Percentiles rank a stretch among this genome's conserved stretches.
These are phyloP conservation scores for Apophysomyces ossiformis DNA, from an alignment of 371 early-diverging fungal genomes.

Conservation along the genomic window DNA sequence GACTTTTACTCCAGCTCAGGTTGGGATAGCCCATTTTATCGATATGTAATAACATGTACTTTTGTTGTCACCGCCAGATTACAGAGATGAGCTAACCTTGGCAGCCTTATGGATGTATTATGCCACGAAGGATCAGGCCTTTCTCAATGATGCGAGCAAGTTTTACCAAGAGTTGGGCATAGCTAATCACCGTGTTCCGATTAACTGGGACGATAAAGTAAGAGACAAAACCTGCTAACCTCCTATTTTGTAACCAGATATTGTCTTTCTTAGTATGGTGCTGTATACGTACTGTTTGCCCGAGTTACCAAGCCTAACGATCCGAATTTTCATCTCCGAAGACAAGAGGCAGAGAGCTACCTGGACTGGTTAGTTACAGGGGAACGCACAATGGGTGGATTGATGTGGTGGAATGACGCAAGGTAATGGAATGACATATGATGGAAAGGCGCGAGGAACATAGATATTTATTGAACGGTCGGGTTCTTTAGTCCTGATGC, in stretches of 20 bases:
- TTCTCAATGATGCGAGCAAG: constrained; percentile 31
- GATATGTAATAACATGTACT: background rate
- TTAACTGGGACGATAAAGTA: constrained; percentile 40
- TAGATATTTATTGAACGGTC: too few relatives aligned
- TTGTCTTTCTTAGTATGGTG: constrained; percentile 24
- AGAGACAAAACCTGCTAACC: background rate
- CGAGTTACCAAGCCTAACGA: constrained; percentile 17
- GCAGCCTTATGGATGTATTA: constrained; percentile 55
- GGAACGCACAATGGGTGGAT: constrained; percentile 43
- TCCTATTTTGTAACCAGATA: background rate
- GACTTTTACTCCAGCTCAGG: constrained; percentile 44
- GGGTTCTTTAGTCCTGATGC: background rate
- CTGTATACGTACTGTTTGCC: constrained; percentile 47
- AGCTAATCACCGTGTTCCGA: constrained; percentile 18
- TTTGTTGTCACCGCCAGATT: constrained; percentile 19
- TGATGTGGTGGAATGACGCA: constrained; percentile 46
- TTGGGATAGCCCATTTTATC: background rate
- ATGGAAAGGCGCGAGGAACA: too few relatives aligned
- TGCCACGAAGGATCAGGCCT: constrained; percentile 37
- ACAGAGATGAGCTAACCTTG: constrained; percentile 52
- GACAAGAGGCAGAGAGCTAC: constrained; percentile 31
- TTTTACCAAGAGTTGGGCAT: constrained; percentile 28
- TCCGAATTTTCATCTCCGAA: constrained; percentile 16
- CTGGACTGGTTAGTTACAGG: constrained; percentile 33
- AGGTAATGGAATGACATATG: constrained; percentile 19